Evolutionary conservation across 2,329 filamentous ascomycete genomes (phyloP).

Genomic region (Emergomyces orientalis): DNA sequence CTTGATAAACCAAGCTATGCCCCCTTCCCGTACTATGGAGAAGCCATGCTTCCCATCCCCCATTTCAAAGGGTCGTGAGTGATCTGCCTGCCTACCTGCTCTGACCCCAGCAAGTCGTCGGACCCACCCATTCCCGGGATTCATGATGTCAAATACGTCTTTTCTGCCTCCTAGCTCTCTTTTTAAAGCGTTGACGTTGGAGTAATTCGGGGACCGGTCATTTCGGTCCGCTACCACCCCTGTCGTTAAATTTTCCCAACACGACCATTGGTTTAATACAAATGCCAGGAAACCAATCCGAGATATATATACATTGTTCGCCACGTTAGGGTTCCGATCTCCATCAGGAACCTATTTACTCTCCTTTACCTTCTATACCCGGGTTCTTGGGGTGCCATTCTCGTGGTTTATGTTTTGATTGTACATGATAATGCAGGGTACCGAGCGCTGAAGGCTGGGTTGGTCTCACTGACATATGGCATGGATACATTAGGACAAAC

Average conservation of each 20-base stretch:
- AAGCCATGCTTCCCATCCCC: background rate
- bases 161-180: background rate
- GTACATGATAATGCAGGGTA: constrained; percentile 2
- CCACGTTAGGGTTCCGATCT: background rate
- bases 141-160: background rate
- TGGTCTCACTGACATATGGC: constrained; percentile 1
- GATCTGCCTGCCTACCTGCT: background rate
- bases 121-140: background rate
- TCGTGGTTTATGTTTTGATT: background rate
- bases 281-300: background rate
- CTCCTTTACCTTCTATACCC: no score
- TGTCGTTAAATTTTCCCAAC: background rate
- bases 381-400: background rate
- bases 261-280: background rate
- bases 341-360: background rate
- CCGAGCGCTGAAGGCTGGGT: background rate
- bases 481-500: constrained; percentile 2
- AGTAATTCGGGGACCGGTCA: background rate
- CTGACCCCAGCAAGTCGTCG: background rate
- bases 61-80: background rate
- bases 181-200: background rate
- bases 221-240: background rate
- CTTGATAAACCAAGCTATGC: background rate
- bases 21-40: background rate
- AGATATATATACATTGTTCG: background rate